These are phyloP conservation scores for Debaryomyces tyrocola DNA, from an alignment of 805 yeast species.

Conservation along the genomic window DNA sequence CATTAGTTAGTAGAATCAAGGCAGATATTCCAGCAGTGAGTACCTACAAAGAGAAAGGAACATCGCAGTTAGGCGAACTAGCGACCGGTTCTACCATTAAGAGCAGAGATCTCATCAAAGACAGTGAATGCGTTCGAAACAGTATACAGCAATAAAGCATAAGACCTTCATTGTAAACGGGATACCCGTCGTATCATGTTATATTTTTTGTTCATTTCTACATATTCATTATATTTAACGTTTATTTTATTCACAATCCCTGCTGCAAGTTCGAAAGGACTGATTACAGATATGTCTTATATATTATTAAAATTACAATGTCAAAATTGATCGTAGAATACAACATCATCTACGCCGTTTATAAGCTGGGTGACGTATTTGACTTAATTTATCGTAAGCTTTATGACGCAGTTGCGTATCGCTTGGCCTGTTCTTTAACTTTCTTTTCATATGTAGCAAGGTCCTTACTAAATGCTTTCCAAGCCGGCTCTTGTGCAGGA, in stretches of 20 bases:
- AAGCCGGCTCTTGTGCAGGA: slow-evolving; percentile 98
- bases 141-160: background rate
- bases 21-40: slow-evolving; percentile 98
- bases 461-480: slow-evolving; percentile 78
- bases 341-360: too few relatives aligned
- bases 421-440: slow-evolving; percentile 78
- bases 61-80: slow-evolving; percentile 61
- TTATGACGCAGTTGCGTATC: slow-evolving; percentile 47
- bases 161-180: too few relatives aligned
- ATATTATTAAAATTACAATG: background rate
- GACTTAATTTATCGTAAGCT: background rate
- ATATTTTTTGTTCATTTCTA: background rate
- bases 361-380: too few relatives aligned
- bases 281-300: background rate
- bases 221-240: background rate
- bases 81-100: slow-evolving; percentile 34
- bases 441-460: slow-evolving; percentile 67
- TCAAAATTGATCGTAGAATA: too few relatives aligned
- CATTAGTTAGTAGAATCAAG: slow-evolving; percentile 83
- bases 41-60: slow-evolving; percentile 94
- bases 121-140: slow-evolving; percentile 6
- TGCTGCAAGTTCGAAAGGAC: too few relatives aligned
- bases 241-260: background rate
- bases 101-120: slow-evolving; percentile 52
- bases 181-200: too few relatives aligned